phyloP scores from a whole-genome alignment of 805 yeast species.

The Yamadazyma insecticola region DNA sequence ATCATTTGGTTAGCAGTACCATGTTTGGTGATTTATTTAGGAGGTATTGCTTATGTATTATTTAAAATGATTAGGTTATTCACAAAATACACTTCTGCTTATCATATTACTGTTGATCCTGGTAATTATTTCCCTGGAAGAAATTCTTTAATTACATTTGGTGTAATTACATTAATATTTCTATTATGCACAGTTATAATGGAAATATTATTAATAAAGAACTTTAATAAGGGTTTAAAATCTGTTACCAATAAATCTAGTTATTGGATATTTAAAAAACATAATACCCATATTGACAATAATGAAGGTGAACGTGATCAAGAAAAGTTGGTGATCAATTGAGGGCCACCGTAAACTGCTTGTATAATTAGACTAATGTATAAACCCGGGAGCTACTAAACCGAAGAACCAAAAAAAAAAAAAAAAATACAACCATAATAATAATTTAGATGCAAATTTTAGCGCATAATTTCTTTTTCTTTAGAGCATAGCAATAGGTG shows the following conservation, averaged over 20 bases:
- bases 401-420: no score
- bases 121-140: slow-evolving; percentile 42
- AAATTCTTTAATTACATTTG: slow-evolving; percentile 41
- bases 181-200: slow-evolving; percentile 27
- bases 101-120: slow-evolving; percentile 19
- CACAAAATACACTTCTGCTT: slow-evolving; percentile 38
- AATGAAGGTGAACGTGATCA: no score
- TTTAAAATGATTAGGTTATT: slow-evolving; percentile 44
- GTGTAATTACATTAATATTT: slow-evolving; percentile 37
- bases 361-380: no score
- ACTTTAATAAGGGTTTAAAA: slow-evolving; percentile 18
- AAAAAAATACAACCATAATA: no score
- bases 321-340: no score
- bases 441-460: no score
- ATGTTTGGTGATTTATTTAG: slow-evolving; percentile 27
- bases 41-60: slow-evolving; percentile 42
- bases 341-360: no score
- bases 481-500: no score
- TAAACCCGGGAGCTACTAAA: no score
- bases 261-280: not conserved
- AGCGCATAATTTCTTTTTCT: no score
- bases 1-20: slow-evolving; percentile 17
- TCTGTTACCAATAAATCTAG: slow-evolving; percentile 8
- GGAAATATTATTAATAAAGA: slow-evolving; percentile 12
- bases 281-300: no score